phyloP scores from a whole-genome alignment of 2,329 filamentous ascomycete species.

The Ophiostoma tasmaniense region DNA sequence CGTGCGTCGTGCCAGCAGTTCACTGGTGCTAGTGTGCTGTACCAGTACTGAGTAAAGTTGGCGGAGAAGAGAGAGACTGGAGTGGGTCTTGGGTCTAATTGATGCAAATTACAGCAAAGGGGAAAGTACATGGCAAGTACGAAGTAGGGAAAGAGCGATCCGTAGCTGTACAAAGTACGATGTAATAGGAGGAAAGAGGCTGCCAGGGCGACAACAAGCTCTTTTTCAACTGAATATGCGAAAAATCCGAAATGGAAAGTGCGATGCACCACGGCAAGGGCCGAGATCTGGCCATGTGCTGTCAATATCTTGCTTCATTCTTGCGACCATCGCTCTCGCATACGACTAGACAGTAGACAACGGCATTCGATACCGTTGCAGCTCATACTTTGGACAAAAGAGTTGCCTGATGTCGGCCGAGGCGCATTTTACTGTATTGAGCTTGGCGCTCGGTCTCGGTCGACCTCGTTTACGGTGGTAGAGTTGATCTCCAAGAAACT shows the following conservation, averaged over 20 bases:
- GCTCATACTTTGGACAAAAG: neutral
- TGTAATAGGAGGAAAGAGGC: neutral
- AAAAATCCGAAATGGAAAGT: neutral
- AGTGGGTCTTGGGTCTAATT: neutral
- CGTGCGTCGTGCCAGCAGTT: neutral
- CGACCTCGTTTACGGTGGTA: neutral
- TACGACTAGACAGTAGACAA: neutral
- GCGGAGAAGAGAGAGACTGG: neutral
- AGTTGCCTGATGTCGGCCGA: neutral
- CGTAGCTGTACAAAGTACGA: neutral
- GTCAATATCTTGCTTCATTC: neutral
- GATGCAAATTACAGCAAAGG: neutral
- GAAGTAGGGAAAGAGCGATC: slow-evolving; percentile 1
- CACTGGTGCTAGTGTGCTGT: no score
- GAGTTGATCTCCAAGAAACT: neutral
- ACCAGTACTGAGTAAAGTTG: no score
- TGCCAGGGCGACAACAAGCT: neutral
- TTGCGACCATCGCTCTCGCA: neutral
- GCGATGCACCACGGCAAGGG: neutral
- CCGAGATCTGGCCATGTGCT: neutral
- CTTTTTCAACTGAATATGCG: neutral
- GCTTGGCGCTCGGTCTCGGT: neutral
- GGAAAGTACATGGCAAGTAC: no score
- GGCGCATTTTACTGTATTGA: neutral
- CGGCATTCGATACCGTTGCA: neutral